Percentiles rank a stretch among this genome's conserved stretches.
These are phyloP conservation scores for Rhizophagus prolifer DNA, from an alignment of 192 early-diverging fungal species.

Conservation along the genomic window DNA sequence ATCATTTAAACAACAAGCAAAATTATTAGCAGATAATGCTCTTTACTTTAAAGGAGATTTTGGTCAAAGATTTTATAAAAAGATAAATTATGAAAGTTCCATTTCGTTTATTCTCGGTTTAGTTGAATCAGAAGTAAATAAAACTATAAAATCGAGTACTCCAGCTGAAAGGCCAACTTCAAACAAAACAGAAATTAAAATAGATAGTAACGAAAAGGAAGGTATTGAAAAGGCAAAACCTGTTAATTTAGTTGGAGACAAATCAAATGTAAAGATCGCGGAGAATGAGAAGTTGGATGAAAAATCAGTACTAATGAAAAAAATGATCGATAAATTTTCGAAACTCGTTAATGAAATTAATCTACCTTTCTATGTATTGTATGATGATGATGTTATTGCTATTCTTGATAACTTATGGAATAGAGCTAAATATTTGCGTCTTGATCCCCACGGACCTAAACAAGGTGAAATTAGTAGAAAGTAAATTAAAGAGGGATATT, in stretches of 20 bases:
- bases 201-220: too few relatives aligned
- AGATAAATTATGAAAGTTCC: slow-evolving; percentile 46
- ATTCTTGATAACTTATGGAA: slow-evolving; percentile 75
- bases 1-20: slow-evolving; percentile 44
- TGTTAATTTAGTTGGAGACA: too few relatives aligned
- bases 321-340: slow-evolving; percentile 51
- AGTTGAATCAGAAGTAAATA: background rate
- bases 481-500: slow-evolving; percentile 33
- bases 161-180: background rate
- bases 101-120: slow-evolving; percentile 46
- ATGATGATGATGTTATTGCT: slow-evolving; percentile 72
- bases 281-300: background rate
- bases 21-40: slow-evolving; percentile 44
- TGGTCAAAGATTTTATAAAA: slow-evolving; percentile 59
- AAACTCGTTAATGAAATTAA: slow-evolving; percentile 85
- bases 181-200: background rate
- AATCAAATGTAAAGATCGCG: too few relatives aligned
- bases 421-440: slow-evolving; percentile 78
- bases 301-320: slow-evolving; percentile 34
- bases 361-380: slow-evolving; percentile 78
- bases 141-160: background rate
- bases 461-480: slow-evolving; percentile 70
- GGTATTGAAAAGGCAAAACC: too few relatives aligned
- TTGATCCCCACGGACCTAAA: slow-evolving; percentile 87
- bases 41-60: slow-evolving; percentile 35